Conservation (phyloP, 2,329 filamentous ascomycete genomes). For the Cercospora zeina region DNA sequence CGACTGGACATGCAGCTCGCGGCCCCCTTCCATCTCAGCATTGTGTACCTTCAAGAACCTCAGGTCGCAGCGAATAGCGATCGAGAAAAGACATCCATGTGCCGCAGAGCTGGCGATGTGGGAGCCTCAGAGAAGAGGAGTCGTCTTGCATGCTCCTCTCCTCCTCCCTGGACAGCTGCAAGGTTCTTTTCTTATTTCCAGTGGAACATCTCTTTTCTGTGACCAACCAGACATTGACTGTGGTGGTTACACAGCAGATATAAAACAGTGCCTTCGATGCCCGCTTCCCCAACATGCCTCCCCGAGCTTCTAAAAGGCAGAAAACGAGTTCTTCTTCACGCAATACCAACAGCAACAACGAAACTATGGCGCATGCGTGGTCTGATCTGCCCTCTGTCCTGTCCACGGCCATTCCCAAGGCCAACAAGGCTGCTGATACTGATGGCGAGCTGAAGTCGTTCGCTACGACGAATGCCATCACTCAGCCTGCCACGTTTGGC, state of each 20-base stretch:
- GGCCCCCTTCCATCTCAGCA: neutral
- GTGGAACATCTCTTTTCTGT: conserved; percentile 7
- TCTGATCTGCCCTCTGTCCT: conserved; percentile 36
- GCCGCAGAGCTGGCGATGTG: conserved; percentile 3
- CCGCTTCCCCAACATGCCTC: conserved; percentile 18
- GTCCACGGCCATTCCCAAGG: conserved; percentile 31
- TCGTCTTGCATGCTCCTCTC: neutral
- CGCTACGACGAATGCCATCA: conserved; percentile 37
- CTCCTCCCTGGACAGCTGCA: conserved; percentile 4
- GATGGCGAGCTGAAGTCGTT: conserved; percentile 40
- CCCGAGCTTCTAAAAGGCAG: conserved; percentile 25
- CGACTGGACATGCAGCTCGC: neutral
- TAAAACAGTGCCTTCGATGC: conserved; percentile 9
- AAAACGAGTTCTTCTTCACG: conserved; percentile 22
- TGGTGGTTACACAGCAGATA: conserved; percentile 20
- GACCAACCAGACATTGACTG: conserved; percentile 10
- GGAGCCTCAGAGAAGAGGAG: conserved; percentile 15
- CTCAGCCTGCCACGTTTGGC: conserved; percentile 36
- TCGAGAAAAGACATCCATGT: conserved; percentile 1
- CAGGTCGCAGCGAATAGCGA: conserved; percentile 4
- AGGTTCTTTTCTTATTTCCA: conserved; percentile 14
- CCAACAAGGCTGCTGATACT: conserved; percentile 32
- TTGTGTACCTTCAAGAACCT: neutral
- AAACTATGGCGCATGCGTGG: conserved; percentile 36
- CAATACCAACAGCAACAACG: conserved; percentile 2